Conservation (phyloP, 352 stramenopile species). For the Globisporangium parvum region DNA sequence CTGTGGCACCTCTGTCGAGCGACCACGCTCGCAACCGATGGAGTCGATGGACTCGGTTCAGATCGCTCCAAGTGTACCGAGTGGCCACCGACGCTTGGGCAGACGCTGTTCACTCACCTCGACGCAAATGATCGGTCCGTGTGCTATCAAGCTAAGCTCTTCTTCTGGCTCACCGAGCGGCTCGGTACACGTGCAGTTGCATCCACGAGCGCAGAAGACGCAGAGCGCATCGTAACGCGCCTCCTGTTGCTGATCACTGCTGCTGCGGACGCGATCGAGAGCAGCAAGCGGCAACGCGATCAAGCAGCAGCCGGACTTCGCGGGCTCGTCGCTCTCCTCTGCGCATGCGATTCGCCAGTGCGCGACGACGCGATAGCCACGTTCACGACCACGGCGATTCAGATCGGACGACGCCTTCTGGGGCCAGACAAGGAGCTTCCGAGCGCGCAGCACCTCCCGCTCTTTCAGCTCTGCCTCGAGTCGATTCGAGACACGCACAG, state of each 20-base stretch:
- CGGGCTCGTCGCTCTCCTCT: background rate
- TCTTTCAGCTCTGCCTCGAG: conserved; percentile 4
- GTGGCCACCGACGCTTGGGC: background rate
- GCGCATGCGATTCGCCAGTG: background rate
- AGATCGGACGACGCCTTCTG: background rate
- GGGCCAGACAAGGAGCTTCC: background rate
- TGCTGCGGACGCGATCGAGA: background rate
- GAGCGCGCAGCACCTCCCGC: background rate
- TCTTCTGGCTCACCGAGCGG: background rate
- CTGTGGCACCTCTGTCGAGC: conserved; percentile 4
- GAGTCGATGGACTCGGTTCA: too few relatives aligned
- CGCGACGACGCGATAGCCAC: background rate
- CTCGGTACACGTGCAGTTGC: background rate
- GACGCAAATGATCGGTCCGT: background rate
- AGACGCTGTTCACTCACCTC: background rate
- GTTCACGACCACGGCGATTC: background rate
- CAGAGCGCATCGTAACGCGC: background rate
- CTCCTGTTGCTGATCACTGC: background rate
- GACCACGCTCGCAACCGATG: background rate
- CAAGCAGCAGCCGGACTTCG: background rate
- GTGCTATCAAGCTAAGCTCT: conserved; percentile 1
- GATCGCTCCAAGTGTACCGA: too few relatives aligned
- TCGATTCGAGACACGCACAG: background rate
- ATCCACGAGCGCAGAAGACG: background rate
- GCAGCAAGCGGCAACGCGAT: background rate